Conservation (phyloP, 371 early-diverging fungal species). For the Dentiscutata heterogama region DNA sequence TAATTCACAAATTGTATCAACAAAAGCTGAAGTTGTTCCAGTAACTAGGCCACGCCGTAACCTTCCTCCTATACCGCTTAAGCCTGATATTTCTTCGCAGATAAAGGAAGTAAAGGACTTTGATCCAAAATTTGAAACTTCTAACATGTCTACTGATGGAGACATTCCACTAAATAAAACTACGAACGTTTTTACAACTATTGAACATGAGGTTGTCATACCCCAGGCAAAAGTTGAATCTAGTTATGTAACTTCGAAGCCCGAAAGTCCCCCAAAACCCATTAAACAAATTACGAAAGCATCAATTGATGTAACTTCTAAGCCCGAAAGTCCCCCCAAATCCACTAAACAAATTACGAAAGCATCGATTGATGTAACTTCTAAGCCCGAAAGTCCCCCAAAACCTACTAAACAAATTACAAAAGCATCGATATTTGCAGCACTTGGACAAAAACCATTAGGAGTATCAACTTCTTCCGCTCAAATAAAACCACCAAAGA, state of each 20-base stretch:
- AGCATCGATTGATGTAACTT: neutral
- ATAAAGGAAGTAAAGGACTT: no score
- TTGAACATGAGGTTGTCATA: neutral
- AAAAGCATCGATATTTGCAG: slow-evolving; percentile 38
- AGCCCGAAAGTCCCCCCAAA: neutral
- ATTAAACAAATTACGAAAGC: no score
- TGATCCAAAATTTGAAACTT: no score
- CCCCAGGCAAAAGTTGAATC: neutral
- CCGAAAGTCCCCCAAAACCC: neutral
- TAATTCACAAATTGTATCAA: neutral
- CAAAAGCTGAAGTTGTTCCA: neutral
- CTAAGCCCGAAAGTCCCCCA: neutral
- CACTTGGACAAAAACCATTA: slow-evolving; percentile 36
- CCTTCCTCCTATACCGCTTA: neutral
- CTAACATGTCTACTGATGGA: no score
- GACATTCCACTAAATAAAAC: neutral
- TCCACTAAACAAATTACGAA: no score
- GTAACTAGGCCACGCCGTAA: neutral
- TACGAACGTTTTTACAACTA: neutral
- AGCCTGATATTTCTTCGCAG: neutral
- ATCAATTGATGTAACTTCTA: neutral
- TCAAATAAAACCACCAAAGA: neutral
- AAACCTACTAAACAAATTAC: slow-evolving; percentile 5
- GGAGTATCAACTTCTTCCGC: neutral
- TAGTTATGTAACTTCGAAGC: neutral